phyloP scores from a whole-genome alignment of 2,329 filamentous ascomycete genomes.

The Fusarium euwallaceae region DNA sequence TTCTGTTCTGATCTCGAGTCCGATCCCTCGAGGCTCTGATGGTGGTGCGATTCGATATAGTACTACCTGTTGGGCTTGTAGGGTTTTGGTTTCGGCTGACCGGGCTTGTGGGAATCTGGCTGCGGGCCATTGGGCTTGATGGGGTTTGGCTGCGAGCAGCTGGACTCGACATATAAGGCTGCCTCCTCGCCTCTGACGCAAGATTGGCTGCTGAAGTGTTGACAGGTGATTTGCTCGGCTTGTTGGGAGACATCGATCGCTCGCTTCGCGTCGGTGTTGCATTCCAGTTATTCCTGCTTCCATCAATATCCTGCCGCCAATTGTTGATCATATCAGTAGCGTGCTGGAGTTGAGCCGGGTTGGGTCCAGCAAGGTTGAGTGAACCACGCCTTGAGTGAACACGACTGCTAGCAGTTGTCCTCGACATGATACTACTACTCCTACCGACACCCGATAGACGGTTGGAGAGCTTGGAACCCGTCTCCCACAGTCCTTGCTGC shows the following conservation, averaged over 20 bases:
- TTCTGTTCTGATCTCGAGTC: constrained; percentile 40
- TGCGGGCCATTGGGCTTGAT: constrained; percentile 52
- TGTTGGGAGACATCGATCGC: constrained; percentile 68
- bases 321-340: constrained; percentile 83
- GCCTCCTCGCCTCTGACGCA: constrained; percentile 61
- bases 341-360: constrained; percentile 48
- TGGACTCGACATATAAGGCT: constrained; percentile 54
- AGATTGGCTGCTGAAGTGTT: constrained; percentile 55
- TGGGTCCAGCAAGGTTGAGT: constrained; percentile 55
- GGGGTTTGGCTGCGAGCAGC: constrained; percentile 38
- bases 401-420: constrained; percentile 63
- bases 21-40: constrained; percentile 43
- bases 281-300: constrained; percentile 54
- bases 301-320: constrained; percentile 81
- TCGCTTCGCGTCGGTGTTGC: constrained; percentile 61
- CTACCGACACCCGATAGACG: constrained; percentile 72
- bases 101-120: constrained; percentile 54
- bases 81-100: constrained; percentile 39
- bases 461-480: constrained; percentile 80
- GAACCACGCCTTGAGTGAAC: constrained; percentile 67
- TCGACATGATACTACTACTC: constrained; percentile 68
- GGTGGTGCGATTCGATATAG: constrained; percentile 44
- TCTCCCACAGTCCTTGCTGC: constrained; percentile 81
- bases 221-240: constrained; percentile 54
- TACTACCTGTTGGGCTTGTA: constrained; percentile 57